Base-by-base conservation (phyloP, 2,329 filamentous ascomycete species). In the Talaromyces sp. region DNA sequence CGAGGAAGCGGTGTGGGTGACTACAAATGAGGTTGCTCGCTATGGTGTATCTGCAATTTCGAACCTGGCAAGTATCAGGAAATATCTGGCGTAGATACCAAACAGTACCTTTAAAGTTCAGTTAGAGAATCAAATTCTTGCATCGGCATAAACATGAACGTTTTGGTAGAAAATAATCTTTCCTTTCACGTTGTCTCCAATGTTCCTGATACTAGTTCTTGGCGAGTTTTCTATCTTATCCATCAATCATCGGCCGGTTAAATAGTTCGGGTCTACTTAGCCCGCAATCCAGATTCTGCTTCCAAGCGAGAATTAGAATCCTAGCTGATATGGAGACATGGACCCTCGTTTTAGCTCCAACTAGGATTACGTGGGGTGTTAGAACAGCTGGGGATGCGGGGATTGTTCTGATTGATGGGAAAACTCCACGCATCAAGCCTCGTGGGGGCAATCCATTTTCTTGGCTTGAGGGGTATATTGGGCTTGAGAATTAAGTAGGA, bases 41-140 rank as follows among this genome's bases (percentile, higher is more conserved):
- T 59, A 59, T 32, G 56, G 56, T 8, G 47, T 59, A 7, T 59
- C 56, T 32, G 56, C 56, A 3, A 55, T 59, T 16, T 57, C 49
- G 1, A 59, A 59, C 20, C 49, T 59, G 20, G 56, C 54, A 27
- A 59, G 11, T 11, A 55, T 59, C 10, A 35, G 54, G 3, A 42
- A 41, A 22, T 49, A 43, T 42, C 24, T 58, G n/a, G 19, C 41
- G 35, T 47, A 46, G 19, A 35, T 20, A 2, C 24, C 10, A 29
- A 43, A 16, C 16, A 32, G 29, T 13, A 13, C 29, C 13, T 32
- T 7, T 32, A 11, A 32, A 32, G 30, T 32, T 32, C 30, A 32
- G 30, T 11, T 32, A 32, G 30, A 32, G 30, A 11, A 32, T 32
- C 3, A n/a, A n/a, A n/a, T n/a, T n/a, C n/a, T n/a, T n/a, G n/a